phyloP scores from a whole-genome alignment of 108 stramenopile species.

The Nitzschia palea region DNA sequence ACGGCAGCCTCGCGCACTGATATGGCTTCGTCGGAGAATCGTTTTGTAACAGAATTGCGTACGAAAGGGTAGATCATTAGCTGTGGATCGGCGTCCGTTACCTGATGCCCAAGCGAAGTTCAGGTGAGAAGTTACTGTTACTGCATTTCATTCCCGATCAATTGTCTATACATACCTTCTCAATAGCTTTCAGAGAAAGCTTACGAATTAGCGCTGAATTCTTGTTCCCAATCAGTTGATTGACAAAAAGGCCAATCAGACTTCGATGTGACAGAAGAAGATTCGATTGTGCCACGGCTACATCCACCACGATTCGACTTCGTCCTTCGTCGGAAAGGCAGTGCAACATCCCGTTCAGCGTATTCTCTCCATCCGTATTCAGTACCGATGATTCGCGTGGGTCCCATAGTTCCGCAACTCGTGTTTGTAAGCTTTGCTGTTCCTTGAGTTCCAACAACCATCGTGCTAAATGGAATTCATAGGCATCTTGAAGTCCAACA shows the following conservation, averaged over 20 bases:
- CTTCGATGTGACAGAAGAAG: slow-evolving; percentile 57
- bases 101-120: too few relatives aligned
- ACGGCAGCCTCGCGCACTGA: slow-evolving; percentile 94
- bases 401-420: slow-evolving; percentile 32
- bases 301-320: slow-evolving; percentile 58
- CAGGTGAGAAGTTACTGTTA: too few relatives aligned
- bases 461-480: slow-evolving; percentile 72
- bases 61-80: slow-evolving; percentile 76
- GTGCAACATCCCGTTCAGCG: slow-evolving; percentile 38
- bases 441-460: slow-evolving; percentile 35
- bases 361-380: slow-evolving; percentile 5
- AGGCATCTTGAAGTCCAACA: slow-evolving; percentile 39
- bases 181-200: slow-evolving; percentile 81
- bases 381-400: slow-evolving; percentile 20
- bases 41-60: slow-evolving; percentile 67
- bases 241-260: slow-evolving; percentile 69
- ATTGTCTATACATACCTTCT: slow-evolving; percentile 45
- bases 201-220: slow-evolving; percentile 64
- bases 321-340: slow-evolving; percentile 68
- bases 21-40: slow-evolving; percentile 90
- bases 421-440: background rate
- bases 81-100: slow-evolving; percentile 71
- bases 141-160: too few relatives aligned
- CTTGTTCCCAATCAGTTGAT: slow-evolving; percentile 65
- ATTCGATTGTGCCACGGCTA: slow-evolving; percentile 50